Evolutionary conservation across 2,329 filamentous ascomycete species (phyloP).

Genomic region (Talaromyces sp.): DNA sequence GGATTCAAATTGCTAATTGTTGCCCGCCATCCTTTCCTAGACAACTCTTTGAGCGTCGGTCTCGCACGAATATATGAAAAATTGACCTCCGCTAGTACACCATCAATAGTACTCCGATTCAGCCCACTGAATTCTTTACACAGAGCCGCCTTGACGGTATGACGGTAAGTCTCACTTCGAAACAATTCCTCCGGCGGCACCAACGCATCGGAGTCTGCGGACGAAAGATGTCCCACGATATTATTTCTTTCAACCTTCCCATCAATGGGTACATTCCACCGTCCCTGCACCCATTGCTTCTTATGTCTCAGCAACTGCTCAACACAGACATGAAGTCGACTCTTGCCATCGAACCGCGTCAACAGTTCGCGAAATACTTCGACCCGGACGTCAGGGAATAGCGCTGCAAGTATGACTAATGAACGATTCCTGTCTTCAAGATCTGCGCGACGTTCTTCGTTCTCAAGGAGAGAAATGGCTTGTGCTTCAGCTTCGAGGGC

Average conservation of each 20-base stretch:
- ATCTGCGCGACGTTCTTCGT: conserved; percentile 33
- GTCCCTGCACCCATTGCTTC: conserved; percentile 46
- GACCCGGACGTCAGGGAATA: conserved; percentile 47
- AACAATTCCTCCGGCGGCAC: conserved; percentile 44
- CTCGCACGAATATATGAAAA: conserved; percentile 45
- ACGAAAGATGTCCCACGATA: background rate
- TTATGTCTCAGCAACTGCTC: conserved; percentile 48
- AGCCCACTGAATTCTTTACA: conserved; percentile 43
- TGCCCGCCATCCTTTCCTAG: conserved; percentile 45
- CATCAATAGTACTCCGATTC: conserved; percentile 45
- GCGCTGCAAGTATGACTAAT: conserved; percentile 38
- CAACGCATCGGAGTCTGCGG: background rate
- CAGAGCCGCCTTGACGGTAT: conserved; percentile 38
- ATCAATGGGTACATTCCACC: conserved; percentile 41
- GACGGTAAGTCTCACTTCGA: conserved; percentile 43
- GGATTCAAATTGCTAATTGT: conserved; percentile 43
- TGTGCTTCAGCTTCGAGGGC: conserved; percentile 21
- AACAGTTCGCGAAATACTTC: conserved; percentile 50
- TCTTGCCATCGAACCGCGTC: conserved; percentile 45
- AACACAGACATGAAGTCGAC: conserved; percentile 45
- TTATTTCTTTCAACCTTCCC: conserved; percentile 12
- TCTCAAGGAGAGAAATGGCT: conserved; percentile 11
- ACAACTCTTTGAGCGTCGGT: conserved; percentile 42
- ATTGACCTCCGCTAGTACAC: conserved; percentile 48
- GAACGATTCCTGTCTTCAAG: conserved; percentile 43